Base-by-base conservation (phyloP, 176 grass and related monocot species). In the Cocos nucifera region DNA sequence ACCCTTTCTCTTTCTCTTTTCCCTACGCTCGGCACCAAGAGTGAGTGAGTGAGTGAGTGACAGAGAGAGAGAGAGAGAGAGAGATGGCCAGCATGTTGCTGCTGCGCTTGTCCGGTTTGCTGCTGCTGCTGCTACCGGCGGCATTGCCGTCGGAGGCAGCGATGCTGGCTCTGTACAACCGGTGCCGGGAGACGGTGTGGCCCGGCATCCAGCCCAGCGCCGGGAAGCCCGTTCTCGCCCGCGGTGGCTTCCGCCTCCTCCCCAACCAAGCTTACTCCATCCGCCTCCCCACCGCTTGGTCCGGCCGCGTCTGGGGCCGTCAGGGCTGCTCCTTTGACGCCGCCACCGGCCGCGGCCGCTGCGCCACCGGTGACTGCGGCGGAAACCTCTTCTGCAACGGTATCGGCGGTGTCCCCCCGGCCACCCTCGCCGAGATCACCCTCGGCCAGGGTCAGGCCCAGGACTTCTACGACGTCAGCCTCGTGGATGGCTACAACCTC, bases 381-480 rank as follows among this genome's bases (percentile, higher is more conserved):
- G 93, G 94, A 3, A 18, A 26, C 12, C 79, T 98, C 63, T 81
- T 73, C 80, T 98, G 88, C 74, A 77, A 86, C 16, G 94, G 94
- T 10, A 71, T 76, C 3, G 88, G 94, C 0, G 94, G 94, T 23
- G 30, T 67, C 0, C 82, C 94, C 0, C 94, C 88, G 0, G 88
- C 88, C 22, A 98, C 94, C 2, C 88, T 98, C 0, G 87, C 84
- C 0, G 88, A 93, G 87, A 79, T 98, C 67, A 98, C 94, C 0
- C 93, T 98, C 0, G 85, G 62, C 0, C 58, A 75, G 39, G 14
- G 28, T 7, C 65, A 69, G 1, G 0, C 57, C 0, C 84, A 83
- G 30, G 92, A 95, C 78, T 95, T 95, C 86, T 95, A 95, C 78
- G 90, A 95, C 63, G 90, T 95, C 17, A 84, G 80, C 62, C 86